Percentiles rank a stretch among this genome's conserved stretches.
Evolutionary conservation across 306 rosid species (phyloP).

Genomic region (Dryas octopetala): DNA sequence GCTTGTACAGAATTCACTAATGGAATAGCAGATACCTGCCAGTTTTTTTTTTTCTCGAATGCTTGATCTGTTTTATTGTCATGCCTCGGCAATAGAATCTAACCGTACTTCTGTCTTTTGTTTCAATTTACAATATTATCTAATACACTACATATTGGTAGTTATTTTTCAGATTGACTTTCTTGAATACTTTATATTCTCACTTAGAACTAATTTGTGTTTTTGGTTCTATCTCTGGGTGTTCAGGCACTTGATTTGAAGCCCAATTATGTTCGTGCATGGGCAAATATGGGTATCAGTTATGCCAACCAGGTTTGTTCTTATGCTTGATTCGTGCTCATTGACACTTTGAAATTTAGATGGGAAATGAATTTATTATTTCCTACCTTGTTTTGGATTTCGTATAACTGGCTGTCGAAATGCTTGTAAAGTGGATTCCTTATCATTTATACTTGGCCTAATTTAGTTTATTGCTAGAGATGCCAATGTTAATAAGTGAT

Average conservation of each 20-base stretch:
- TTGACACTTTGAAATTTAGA: slow-evolving; percentile 8
- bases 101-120: not conserved
- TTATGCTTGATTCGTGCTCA: slow-evolving; percentile 14
- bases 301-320: slow-evolving; percentile 88
- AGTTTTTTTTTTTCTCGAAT: not conserved
- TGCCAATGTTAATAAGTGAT: too few relatives aligned
- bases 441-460: not conserved
- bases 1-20: too few relatives aligned
- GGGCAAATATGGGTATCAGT: slow-evolving; percentile 99
- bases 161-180: not conserved
- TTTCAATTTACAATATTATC: not conserved
- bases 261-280: slow-evolving; percentile 98
- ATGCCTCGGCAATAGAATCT: not conserved
- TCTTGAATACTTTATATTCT: not conserved
- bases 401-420: not conserved
- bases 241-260: slow-evolving; percentile 92
- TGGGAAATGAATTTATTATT: slow-evolving; percentile 3
- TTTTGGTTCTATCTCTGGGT: slow-evolving; percentile 8
- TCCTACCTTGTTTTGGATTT: slow-evolving; percentile 4
- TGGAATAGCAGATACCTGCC: not conserved
- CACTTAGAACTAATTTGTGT: slow-evolving; percentile 10
- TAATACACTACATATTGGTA: not conserved
- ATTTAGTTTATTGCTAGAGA: too few relatives aligned
- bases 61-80: not conserved
- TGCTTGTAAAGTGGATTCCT: not conserved